Percentiles rank a stretch among this genome's conserved stretches.
phyloP scores from a whole-genome alignment of 495 filamentous ascomycete genomes.

The Aspergillus funiculosus region DNA sequence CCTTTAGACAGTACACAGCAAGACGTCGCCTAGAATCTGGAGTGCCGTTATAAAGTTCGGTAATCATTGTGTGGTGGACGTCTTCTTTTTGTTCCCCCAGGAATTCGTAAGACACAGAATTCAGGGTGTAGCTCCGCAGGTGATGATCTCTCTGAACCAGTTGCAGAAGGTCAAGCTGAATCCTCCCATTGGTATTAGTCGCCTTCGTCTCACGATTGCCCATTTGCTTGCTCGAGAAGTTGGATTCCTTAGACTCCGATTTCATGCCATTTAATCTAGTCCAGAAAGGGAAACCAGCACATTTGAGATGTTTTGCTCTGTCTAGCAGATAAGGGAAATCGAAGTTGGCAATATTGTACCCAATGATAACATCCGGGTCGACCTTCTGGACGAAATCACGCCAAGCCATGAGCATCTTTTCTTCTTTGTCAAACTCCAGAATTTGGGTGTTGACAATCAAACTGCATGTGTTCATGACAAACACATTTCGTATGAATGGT shows the following conservation, averaged over 20 bases:
- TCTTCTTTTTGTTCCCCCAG: conserved; percentile 98
- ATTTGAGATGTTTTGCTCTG: conserved; percentile 77
- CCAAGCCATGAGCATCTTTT: conserved; percentile 84
- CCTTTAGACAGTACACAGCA: conserved; percentile 95
- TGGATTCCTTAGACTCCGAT: conserved; percentile 67
- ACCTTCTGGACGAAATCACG: conserved; percentile 83
- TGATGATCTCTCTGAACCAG: conserved; percentile 92
- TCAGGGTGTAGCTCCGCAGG: conserved; percentile 91
- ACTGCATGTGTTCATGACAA: conserved; percentile 84
- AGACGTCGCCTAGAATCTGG: conserved; percentile 83
- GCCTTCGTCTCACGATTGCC: conserved; percentile 89
- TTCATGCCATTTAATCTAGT: conserved; percentile 60
- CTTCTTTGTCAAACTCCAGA: conserved; percentile 71
- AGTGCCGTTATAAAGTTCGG: conserved; percentile 91
- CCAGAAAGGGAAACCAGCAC: conserved; percentile 73
- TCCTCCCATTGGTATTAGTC: conserved; percentile 88
- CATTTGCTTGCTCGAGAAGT: conserved; percentile 98
- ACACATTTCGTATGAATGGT: conserved; percentile 94
- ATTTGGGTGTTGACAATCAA: conserved; percentile 93
- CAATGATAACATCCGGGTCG: conserved; percentile 96
- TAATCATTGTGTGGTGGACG: conserved; percentile 98
- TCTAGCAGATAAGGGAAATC: conserved; percentile 97
- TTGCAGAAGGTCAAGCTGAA: conserved; percentile 92
- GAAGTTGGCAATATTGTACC: conserved; percentile 98
- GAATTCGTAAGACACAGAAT: conserved; percentile 95